Base-by-base conservation (phyloP, 176 grass and related monocot genomes). In the Musa acuminata region DNA sequence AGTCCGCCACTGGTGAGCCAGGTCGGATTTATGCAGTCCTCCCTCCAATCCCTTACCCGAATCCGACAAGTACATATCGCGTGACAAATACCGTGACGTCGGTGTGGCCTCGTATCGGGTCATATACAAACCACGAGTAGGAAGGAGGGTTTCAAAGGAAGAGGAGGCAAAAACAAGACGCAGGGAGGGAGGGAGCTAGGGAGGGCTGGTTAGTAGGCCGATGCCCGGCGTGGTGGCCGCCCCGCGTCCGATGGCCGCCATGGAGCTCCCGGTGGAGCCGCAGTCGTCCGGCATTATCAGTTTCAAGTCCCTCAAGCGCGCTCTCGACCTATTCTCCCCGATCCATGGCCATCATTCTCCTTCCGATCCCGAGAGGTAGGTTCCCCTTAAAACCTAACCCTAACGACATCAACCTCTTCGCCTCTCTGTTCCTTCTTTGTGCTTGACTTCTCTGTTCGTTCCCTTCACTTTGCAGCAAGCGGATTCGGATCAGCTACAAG, bases 301-400 rank as follows among this genome's bases (percentile, higher is more conserved):
- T 53, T 79, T 88, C 19, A 92, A 84, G 79, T 96, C 85, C 49
- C 85, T 92, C 11, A 96, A 87, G 78, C 87, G 89, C 9, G 88
- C 87, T 12, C 87, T 86, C 22, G 93, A 96, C 67, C 85, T 96
- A 83, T 96, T 96, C 77, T 67, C 83, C 48, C 85, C 89, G n/a
- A 52, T 83, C 50, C 93, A 88, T 43, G 72, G 79, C 53, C 58
- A 84, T 52, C 76, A 76, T 13, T 80, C 88, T 68, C 24, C 71
- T 23, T 59, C 86, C 11, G 89, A 96, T 51, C 63, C 70, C 11
- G 81, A 90, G 78, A 92, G 92, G 92, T 96, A 65, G 88, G 83
- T 72, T 80, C 82, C 87, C 59, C 11, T 19, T 64, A 23, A 82
- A 49, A 25, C 53, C 55, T 81, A 52, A 55, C 70, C 29, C 17